Conservation (phyloP, 192 early-diverging fungal genomes). For the Phlyctochytrium arcticum region DNA sequence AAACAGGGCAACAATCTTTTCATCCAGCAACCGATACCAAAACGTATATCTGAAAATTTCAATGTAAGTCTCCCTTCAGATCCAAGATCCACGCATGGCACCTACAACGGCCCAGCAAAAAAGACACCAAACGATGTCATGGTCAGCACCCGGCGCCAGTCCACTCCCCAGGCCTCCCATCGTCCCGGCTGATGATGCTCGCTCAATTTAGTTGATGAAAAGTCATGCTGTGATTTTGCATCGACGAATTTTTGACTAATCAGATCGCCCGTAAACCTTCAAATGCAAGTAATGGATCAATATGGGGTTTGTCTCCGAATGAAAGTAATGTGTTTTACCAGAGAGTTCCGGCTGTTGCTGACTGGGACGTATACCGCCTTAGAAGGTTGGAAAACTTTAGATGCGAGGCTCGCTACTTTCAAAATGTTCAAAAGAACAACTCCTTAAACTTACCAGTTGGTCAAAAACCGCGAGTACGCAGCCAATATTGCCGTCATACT, state of each 20-base stretch:
- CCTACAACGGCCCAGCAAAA: slow-evolving; percentile 32
- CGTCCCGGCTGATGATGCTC: not conserved
- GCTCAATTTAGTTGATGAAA: not conserved
- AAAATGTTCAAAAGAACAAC: not conserved
- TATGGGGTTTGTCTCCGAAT: not conserved
- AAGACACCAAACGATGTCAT: slow-evolving; percentile 37
- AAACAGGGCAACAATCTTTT: slow-evolving; percentile 14
- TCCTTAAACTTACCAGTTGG: slow-evolving; percentile 5
- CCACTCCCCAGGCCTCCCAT: slow-evolving; percentile 9
- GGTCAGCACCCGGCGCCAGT: slow-evolving; percentile 27
- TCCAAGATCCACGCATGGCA: not conserved
- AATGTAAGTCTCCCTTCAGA: not conserved
- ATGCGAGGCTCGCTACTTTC: not conserved
- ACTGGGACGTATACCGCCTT: slow-evolving; percentile 23
- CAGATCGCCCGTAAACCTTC: slow-evolving; percentile 33
- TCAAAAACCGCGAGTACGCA: slow-evolving; percentile 20
- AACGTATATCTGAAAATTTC: slow-evolving; percentile 23
- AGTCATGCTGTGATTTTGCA: not conserved
- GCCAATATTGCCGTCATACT: slow-evolving; percentile 10
- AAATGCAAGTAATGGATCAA: not conserved
- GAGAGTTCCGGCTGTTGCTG: slow-evolving; percentile 20
- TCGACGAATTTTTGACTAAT: slow-evolving; percentile 30
- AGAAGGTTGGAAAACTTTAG: not conserved
- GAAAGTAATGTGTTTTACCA: not conserved
- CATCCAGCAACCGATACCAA: slow-evolving; percentile 39